Conservation (phyloP, 192 early-diverging fungal species). For the Backusella macrospora region DNA sequence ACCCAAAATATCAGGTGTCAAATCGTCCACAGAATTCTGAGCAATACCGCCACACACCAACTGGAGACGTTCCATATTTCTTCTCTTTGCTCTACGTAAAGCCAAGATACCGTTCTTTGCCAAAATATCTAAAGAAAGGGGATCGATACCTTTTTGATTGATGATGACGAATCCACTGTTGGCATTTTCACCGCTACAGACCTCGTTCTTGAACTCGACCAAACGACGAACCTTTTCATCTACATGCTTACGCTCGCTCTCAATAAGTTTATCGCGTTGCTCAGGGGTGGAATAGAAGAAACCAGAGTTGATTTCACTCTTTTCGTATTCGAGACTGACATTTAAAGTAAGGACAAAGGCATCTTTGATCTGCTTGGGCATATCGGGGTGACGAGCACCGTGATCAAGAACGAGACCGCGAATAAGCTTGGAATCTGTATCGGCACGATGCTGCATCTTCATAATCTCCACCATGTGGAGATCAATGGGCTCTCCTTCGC, state of each 20-base stretch:
- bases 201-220: conserved; percentile 95
- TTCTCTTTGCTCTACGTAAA: conserved; percentile 94
- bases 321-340: conserved; percentile 98
- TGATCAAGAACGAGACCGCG: conserved; percentile 98
- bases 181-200: conserved; percentile 81
- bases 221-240: conserved; percentile 94
- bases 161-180: conserved; percentile 92
- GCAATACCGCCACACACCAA: conserved; percentile 92
- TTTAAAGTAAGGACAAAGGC: conserved; percentile 94
- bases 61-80: conserved; percentile 99
- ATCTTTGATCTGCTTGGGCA: conserved; percentile 93
- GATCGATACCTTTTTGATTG: conserved; percentile 99
- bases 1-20: conserved; percentile 82
- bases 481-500: conserved; percentile 87
- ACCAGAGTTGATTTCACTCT: conserved; percentile 97
- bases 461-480: conserved; percentile 99
- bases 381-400: conserved; percentile 98
- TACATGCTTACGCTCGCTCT: conserved; percentile 95
- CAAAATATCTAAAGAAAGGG: conserved; percentile 93
- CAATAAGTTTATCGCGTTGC: conserved; percentile 97
- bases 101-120: conserved; percentile 96
- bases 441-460: conserved; percentile 99
- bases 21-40: conserved; percentile 98
- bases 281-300: conserved; percentile 99
- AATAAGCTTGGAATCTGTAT: conserved; percentile 94